phyloP scores from a whole-genome alignment of 1,284 basidiomycete genomes.

The Fistulinella cinereoalba region DNA sequence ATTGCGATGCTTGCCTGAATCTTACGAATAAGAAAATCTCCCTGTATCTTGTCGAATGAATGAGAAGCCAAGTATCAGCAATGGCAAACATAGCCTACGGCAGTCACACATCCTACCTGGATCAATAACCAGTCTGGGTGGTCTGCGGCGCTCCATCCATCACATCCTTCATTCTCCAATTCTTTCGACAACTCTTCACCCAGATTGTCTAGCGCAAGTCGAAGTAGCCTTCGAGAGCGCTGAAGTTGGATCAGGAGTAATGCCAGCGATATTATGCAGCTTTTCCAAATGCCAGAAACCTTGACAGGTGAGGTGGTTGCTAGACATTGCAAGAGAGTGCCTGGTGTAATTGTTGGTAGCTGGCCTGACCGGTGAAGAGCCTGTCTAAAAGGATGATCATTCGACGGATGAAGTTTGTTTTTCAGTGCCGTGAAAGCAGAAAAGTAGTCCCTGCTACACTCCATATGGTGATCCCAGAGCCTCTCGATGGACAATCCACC shows the following conservation, averaged over 20 bases:
- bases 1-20: slow-evolving; percentile 42
- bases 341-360: slow-evolving; percentile 27
- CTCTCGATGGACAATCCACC: background rate
- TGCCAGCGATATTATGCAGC: slow-evolving; percentile 26
- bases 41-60: slow-evolving; percentile 39
- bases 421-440: background rate
- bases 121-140: background rate
- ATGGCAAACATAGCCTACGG: background rate
- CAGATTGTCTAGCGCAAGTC: background rate
- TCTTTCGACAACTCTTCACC: background rate
- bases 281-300: slow-evolving; percentile 26
- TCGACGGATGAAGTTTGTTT: background rate
- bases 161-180: slow-evolving; percentile 18
- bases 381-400: no score
- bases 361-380: background rate
- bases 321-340: slow-evolving; percentile 23
- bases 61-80: background rate
- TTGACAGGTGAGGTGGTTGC: slow-evolving; percentile 8
- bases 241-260: slow-evolving; percentile 32
- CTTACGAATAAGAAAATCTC: slow-evolving; percentile 38
- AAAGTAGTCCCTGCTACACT: background rate
- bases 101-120: no score
- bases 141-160: slow-evolving; percentile 5
- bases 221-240: slow-evolving; percentile 5
- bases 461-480: background rate